Base-by-base conservation (phyloP, 345 rosid species). In the Melastoma malabathricum region DNA sequence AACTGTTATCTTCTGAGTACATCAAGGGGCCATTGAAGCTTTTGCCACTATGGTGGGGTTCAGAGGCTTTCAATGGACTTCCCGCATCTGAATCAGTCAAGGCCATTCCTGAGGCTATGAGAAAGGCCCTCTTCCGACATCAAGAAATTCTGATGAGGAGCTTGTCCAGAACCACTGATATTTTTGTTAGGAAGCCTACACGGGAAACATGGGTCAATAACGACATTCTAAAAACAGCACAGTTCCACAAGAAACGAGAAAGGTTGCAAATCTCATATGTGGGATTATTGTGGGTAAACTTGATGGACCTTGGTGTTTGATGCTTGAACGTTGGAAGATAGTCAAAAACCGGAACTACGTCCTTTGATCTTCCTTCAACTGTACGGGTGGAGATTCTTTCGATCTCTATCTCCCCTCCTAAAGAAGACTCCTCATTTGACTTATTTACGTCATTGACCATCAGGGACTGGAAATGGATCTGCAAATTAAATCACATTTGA, bases 321-420 rank as follows among this genome's bases (percentile, higher is more conserved):
- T 68, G 58, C 54, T 66, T 77, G 44, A 78, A 62, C 48, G 70
- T 51, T 38, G 50, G 76, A 59, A 62, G 76, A 71, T 62, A 52
- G 61, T 88, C 82, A 54, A 74, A 79, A 52, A 69, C 76, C 29
- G 96, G 94, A 59, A 89, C 72, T 69, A 86, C 63, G 58, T 72
- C 63, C 70, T 72, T 83, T 48, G 80, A 70, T 66, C 86, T 69
- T 41, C 77, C 82, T 83, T 78, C 95, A 27, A 83, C 61, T 29
- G 67, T 69, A 47, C 69, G 71, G 60, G 76, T 72, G 48, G 79
- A 70, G 52, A 86, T 52, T 65, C 63, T 76, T 69, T 78, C 89
- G 29, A 89, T 68, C 67, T 83, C 90, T 51, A 76, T 64, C 70
- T 86, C 96, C 25, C 93, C 89, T 58, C 59, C 65, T 56, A 64